Evolutionary conservation across 106 monocot species (phyloP).

Genomic region (Dendrobium officinale): DNA sequence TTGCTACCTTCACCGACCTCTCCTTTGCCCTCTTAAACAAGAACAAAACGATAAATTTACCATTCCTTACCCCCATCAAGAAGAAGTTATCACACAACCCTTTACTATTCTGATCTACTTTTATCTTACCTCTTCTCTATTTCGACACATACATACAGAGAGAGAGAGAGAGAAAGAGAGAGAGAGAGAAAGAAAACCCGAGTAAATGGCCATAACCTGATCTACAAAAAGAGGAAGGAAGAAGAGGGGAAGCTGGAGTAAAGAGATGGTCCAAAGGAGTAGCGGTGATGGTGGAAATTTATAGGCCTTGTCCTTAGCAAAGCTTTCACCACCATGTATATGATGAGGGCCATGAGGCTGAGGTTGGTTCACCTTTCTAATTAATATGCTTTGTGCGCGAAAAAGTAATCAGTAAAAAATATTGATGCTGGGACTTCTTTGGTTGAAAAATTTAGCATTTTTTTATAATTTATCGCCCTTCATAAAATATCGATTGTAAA

Average conservation of each 20-base stretch:
- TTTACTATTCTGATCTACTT: not conserved
- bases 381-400: not conserved
- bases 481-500: no score
- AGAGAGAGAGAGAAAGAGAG: not conserved
- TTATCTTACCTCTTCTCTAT: not conserved
- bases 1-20: not conserved
- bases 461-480: not conserved
- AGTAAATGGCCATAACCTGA: not conserved
- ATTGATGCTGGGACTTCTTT: not conserved
- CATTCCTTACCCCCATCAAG: not conserved
- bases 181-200: not conserved
- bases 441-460: not conserved
- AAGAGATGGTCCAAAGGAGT: not conserved
- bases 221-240: not conserved
- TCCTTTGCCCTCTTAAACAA: not conserved
- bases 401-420: not conserved
- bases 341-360: not conserved
- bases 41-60: not conserved
- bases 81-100: not conserved
- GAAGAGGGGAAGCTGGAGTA: not conserved
- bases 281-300: slow-evolving; percentile 3
- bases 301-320: not conserved
- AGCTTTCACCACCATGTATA: not conserved
- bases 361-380: not conserved
- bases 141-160: not conserved